Base-by-base conservation (phyloP, 2,329 filamentous ascomycete genomes). In the Fusarium aywerte region DNA sequence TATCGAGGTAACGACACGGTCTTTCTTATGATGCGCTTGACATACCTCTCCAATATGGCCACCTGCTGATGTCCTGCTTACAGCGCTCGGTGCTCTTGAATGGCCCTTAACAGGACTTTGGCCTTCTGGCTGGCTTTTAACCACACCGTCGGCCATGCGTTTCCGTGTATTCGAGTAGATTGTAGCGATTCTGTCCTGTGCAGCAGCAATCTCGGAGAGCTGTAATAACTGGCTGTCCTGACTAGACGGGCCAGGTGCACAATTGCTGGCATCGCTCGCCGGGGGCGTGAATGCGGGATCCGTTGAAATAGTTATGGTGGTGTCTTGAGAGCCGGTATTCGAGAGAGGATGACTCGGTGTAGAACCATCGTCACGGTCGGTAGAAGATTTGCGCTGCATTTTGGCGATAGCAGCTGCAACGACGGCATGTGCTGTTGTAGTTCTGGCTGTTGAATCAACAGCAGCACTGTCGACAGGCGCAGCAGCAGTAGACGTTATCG, bases 1-100 rank as follows among this genome's bases (percentile, higher is more conserved):
- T 5, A 42, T 4, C 18, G 23, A 25, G 36, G 39, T 29, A 25
- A 11, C 13, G 39, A 65, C 47, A 31, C 43, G 48, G 49, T 48
- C 49, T 7, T 50, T 3, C 8, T 31, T 47, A 25, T 13, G 40
- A 20, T n/a, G 43, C 10, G 18, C 20, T 39, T 13, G 32, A 83
- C 83, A 71, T 83, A 96, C 91, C 84, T 96, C 92, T 77, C 91
- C 90, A 70, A 95, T 92, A 69, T 89, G 90, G 73, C 87, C 92
- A 47, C 87, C 85, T 45, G 86, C 84, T 47, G 87, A 89, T 36
- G 82, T 80, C 66, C 83, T 79, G 76, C 87, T 89, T 60, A 92
- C 82, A 56, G 88, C 84, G 76, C 92, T 95, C 44, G 88, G 88
- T 65, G 89, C 93, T 73, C 92, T 86, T 27, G 90, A 90, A 76